Percentiles rank a stretch among this genome's conserved stretches.
Conservation (phyloP, 2,329 filamentous ascomycete species). For the Cytospora mali region DNA sequence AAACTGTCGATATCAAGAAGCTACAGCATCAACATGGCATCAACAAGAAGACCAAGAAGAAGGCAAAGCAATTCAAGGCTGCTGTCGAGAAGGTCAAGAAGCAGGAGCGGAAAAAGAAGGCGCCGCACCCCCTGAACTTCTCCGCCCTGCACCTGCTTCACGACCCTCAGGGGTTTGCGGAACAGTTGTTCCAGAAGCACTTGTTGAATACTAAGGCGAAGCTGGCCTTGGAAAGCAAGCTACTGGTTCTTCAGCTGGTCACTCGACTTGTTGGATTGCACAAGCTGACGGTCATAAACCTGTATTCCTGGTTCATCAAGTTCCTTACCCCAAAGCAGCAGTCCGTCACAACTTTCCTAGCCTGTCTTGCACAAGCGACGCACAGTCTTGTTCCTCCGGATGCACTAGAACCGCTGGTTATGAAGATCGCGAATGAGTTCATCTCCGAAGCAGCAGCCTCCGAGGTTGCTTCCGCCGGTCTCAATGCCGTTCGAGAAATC, state of each 20-base stretch:
- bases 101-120: constrained; percentile 83
- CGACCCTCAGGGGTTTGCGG: constrained; percentile 92
- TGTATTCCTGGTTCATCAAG: constrained; percentile 97
- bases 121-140: constrained; percentile 90
- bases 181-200: constrained; percentile 87
- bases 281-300: constrained; percentile 82
- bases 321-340: constrained; percentile 86
- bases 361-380: constrained; percentile 87
- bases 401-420: constrained; percentile 83
- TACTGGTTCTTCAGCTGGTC: constrained; percentile 87
- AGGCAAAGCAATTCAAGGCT: constrained; percentile 74
- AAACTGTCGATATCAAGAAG: constrained; percentile 75
- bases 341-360: constrained; percentile 89
- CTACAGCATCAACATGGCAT: constrained; percentile 84
- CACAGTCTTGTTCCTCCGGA: constrained; percentile 93
- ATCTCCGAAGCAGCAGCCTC: constrained; percentile 91
- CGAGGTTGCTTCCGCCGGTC: constrained; percentile 87
- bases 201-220: constrained; percentile 84
- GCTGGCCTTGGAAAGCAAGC: constrained; percentile 83
- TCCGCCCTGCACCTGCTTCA: constrained; percentile 92
- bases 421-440: constrained; percentile 98
- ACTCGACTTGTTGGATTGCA: constrained; percentile 90
- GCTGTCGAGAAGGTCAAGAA: constrained; percentile 82
- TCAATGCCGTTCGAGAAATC: constrained; percentile 94
- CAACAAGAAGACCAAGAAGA: constrained; percentile 96